These are phyloP conservation scores for Mycena amicta DNA, from an alignment of 768 basidiomycete species.

Conservation along the genomic window DNA sequence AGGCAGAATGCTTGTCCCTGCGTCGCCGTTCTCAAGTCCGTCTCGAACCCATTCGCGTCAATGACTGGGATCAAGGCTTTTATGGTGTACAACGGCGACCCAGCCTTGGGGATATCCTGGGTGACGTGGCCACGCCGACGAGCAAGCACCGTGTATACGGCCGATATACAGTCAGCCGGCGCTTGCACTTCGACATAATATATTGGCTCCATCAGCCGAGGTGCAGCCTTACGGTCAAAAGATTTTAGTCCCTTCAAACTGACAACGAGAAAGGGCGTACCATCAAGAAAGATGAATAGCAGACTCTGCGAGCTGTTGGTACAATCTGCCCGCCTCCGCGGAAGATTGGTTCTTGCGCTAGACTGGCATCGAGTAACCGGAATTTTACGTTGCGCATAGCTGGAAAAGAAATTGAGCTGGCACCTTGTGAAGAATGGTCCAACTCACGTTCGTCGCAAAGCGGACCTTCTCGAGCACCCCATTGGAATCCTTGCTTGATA, in stretches of 20 bases:
- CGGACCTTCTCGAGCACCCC: conserved; percentile 97
- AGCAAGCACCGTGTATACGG: conserved; percentile 98
- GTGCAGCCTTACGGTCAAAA: conserved; percentile 70
- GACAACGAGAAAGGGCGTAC: too few relatives aligned
- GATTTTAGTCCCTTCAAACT: too few relatives aligned
- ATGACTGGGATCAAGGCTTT: conserved; percentile 98
- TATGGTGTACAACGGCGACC: conserved; percentile 96
- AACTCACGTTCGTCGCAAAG: conserved; percentile 98
- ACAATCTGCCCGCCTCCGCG: conserved; percentile 98
- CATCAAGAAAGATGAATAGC: conserved; percentile 99
- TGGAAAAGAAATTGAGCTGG: conserved; percentile 33
- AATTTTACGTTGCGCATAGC: conserved; percentile 99
- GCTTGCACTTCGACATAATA: conserved; percentile 99
- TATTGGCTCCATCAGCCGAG: conserved; percentile 94
- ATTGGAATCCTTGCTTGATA: conserved; percentile 99
- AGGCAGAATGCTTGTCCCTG: conserved; percentile 99
- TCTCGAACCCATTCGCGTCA: conserved; percentile 98
- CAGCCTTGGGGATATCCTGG: conserved; percentile 96
- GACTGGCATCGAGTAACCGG: conserved; percentile 87
- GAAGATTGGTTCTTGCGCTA: conserved; percentile 96
- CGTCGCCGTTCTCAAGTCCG: conserved; percentile 94
- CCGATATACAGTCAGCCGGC: conserved; percentile 97
- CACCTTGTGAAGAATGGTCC: background rate
- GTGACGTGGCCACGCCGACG: conserved; percentile 98
- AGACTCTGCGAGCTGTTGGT: conserved; percentile 96